Base-by-base conservation (phyloP, 441 rosid species). In the Adansonia grandidieri region DNA sequence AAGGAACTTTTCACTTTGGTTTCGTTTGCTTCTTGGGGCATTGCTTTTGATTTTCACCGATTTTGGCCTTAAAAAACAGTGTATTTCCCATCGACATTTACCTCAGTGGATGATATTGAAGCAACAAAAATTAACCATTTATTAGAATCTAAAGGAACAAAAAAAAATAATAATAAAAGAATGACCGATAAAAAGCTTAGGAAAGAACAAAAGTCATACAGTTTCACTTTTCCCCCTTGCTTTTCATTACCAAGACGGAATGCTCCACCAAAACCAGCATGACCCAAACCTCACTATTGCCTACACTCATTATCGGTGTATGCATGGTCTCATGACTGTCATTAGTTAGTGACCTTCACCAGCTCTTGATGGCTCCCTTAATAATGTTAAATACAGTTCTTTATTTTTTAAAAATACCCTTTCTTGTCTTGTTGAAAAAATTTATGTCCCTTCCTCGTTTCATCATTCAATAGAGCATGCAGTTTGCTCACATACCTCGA, bases 1-100 rank as follows among this genome's bases (percentile, higher is more conserved):
- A 48, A 58, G 32, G 14, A 22, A 9, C 64, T 3, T 60, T 60
- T 22, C 32, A 22, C 5, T 61, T 62, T 62, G 11, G 9, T 24
- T 19, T 58, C 9, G 13, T 20, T 54, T n/a, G 20, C 9, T 17
- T 8, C 1, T 57, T 57, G 61, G 61, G 24, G 5, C 13, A 9
- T 61, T 62, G 66, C 66, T 11, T 62, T 24, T 28, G 66, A 42
- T 62, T 62, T 13, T 11, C 66, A 62, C 66, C 66, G 17, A 62
- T 40, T 28, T 28, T 62, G 42, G 42, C 66, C 24, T 2, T 28
- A 28, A 28, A 4, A 61, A 22, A 22, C 15, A 10, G 14, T 24
- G 40, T n/a, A 61, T 22, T 61, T 61, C 40, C 65, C 42, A 62
- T 62, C n/a, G 9, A 40, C 14, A 40, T 9, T 14, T 65, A 15